Conservation (phyloP, 495 filamentous ascomycete species). For the Platismatia glauca region DNA sequence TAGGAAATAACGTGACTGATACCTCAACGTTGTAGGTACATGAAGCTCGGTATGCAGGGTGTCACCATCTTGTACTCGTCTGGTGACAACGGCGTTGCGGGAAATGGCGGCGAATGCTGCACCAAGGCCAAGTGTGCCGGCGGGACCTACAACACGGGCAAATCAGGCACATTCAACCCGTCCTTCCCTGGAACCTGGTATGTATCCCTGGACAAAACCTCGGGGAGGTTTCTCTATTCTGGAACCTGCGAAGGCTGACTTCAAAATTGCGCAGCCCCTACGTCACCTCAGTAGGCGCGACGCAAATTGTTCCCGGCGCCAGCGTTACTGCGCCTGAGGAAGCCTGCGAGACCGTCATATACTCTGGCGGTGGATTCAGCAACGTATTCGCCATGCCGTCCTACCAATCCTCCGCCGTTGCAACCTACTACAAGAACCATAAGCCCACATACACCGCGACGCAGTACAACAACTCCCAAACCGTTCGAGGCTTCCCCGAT, state of each 20-base stretch:
- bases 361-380: slow-evolving; percentile 58
- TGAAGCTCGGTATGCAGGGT: slow-evolving; percentile 59
- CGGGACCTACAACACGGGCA: slow-evolving; percentile 31
- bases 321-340: slow-evolving; percentile 34
- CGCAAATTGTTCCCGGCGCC: slow-evolving; percentile 34
- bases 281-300: slow-evolving; percentile 44
- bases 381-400: slow-evolving; percentile 53
- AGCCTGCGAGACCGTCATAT: slow-evolving; percentile 37
- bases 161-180: slow-evolving; percentile 34
- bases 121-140: slow-evolving; percentile 15
- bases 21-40: slow-evolving; percentile 25
- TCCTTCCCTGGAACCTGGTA: slow-evolving; percentile 39
- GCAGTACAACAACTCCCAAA: slow-evolving; percentile 48
- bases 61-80: slow-evolving; percentile 52
- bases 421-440: slow-evolving; percentile 39
- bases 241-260: neutral
- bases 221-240: neutral
- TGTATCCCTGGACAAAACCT: neutral
- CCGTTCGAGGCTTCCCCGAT: slow-evolving; percentile 56
- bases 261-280: slow-evolving; percentile 30
- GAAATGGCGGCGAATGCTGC: slow-evolving; percentile 32
- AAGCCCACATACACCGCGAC: slow-evolving; percentile 39
- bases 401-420: slow-evolving; percentile 50
- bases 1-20: neutral
- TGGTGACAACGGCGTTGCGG: slow-evolving; percentile 51